Conservation (phyloP, 1,139 yeast genomes). For the Pneumocystis murina region DNA sequence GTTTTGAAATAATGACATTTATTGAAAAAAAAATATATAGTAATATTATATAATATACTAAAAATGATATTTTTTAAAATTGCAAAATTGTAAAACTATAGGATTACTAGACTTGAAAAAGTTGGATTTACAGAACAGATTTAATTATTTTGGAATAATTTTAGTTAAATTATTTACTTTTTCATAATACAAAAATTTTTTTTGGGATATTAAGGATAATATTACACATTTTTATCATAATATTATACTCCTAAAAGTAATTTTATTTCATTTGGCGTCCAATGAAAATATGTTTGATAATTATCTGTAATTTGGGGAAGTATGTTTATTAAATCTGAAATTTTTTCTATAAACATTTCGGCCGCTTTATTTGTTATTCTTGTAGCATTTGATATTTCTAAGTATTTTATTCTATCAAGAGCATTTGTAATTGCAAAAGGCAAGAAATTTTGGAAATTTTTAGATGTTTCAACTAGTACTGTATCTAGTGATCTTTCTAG, state of each 20-base stretch:
- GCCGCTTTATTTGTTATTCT: background rate
- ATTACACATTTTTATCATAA: background rate
- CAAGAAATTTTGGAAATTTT: background rate
- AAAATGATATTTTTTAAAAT: background rate
- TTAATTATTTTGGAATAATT: background rate
- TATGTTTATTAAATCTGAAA: background rate
- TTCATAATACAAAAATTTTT: too few species aligned
- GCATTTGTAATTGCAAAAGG: background rate
- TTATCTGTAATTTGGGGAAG: background rate
- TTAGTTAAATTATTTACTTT: too few species aligned
- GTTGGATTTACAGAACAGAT: background rate
- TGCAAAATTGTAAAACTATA: background rate
- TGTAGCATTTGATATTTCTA: background rate
- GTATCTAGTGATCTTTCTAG: background rate
- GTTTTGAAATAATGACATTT: too few species aligned
- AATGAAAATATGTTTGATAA: background rate
- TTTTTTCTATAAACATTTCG: background rate
- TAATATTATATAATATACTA: background rate
- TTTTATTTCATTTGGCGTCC: background rate
- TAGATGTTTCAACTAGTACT: background rate
- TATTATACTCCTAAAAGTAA: background rate
- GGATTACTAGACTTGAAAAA: background rate
- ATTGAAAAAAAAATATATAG: background rate
- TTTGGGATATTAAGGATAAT: background rate
- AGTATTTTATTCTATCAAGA: background rate